Percentiles rank a stretch among this genome's conserved stretches.
Evolutionary conservation across 306 rosid genomes (phyloP).

Genomic region (Medicago ruthenica): DNA sequence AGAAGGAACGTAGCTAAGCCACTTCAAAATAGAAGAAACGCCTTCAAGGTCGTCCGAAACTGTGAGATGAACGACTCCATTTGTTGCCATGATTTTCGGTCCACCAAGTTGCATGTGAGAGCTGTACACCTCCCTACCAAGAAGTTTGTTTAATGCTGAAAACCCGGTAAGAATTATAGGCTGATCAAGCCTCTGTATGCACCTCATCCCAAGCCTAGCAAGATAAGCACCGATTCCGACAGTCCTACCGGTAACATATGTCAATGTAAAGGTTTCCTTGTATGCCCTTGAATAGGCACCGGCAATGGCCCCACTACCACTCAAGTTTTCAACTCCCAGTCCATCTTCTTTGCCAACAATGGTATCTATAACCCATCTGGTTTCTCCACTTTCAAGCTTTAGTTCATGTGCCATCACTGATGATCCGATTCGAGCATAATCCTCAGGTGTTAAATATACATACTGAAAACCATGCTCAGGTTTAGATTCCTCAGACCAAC

Average conservation of each 20-base stretch:
- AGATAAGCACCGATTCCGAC: slow-evolving; percentile 99
- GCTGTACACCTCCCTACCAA: slow-evolving; percentile 98
- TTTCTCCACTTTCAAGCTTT: slow-evolving; percentile 77
- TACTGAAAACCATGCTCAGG: slow-evolving; percentile 95
- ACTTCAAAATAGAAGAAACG: slow-evolving; percentile 87
- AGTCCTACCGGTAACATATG: slow-evolving; percentile 96
- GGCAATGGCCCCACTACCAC: slow-evolving; percentile 97
- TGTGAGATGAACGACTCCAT: slow-evolving; percentile 98
- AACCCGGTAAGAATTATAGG: slow-evolving; percentile 97
- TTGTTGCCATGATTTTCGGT: slow-evolving; percentile 98
- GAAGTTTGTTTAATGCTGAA: slow-evolving; percentile 95
- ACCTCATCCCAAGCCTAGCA: slow-evolving; percentile 99
- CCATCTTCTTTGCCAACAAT: slow-evolving; percentile 98
- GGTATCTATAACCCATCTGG: slow-evolving; percentile 95
- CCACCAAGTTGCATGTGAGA: slow-evolving; percentile 99
- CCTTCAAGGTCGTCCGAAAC: slow-evolving; percentile 97
- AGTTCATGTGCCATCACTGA: slow-evolving; percentile 86
- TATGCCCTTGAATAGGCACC: slow-evolving; percentile 95
- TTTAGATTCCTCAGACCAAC: slow-evolving; percentile 95
- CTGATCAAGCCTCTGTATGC: slow-evolving; percentile 98
- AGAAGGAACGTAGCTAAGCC: slow-evolving; percentile 96
- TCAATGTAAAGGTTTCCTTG: slow-evolving; percentile 89
- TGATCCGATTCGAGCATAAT: slow-evolving; percentile 80
- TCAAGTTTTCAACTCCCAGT: slow-evolving; percentile 91
- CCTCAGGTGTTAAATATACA: slow-evolving; percentile 83